Conservation (phyloP, 495 filamentous ascomycete genomes). For the Amorphotheca resinae region DNA sequence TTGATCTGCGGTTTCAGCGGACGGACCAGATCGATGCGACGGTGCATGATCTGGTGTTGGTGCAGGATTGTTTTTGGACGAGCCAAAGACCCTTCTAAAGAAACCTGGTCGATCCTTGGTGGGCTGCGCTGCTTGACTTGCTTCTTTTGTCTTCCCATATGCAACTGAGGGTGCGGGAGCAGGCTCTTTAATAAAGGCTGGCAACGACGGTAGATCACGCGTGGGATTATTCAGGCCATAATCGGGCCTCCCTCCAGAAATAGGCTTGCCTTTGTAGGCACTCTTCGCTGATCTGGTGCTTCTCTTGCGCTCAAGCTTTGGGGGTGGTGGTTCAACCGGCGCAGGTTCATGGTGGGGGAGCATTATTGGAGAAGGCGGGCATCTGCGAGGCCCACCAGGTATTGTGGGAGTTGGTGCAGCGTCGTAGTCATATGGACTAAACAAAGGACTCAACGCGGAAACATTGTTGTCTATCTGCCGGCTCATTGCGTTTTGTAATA, state of each 20-base stretch:
- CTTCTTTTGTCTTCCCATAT: conserved; percentile 46
- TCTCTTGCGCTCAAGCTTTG: conserved; percentile 40
- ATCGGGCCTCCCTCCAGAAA: conserved; percentile 6
- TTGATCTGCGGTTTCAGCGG: conserved; percentile 17
- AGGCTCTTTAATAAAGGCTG: conserved; percentile 17
- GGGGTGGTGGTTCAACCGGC: conserved; percentile 20
- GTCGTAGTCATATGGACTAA: conserved; percentile 46
- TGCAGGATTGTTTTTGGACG: conserved; percentile 18
- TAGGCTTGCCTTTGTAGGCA: conserved; percentile 16
- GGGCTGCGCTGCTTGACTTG: conserved; percentile 23
- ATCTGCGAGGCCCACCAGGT: conserved; percentile 58
- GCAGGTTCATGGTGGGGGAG: conserved; percentile 10
- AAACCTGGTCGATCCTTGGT: conserved; percentile 64
- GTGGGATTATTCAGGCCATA: conserved; percentile 14
- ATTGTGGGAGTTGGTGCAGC: conserved; percentile 84
- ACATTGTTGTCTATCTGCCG: conserved; percentile 19
- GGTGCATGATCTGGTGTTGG: conserved; percentile 33
- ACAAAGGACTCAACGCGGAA: conserved; percentile 12
- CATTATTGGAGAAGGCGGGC: conserved; percentile 20
- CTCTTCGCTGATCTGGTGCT: conserved; percentile 47
- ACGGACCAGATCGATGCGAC: conserved; percentile 18
- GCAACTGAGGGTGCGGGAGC: conserved; percentile 42
- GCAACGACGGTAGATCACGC: conserved; percentile 19
- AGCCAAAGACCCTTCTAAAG: conserved; percentile 79
- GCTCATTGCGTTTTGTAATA: conserved; percentile 18